Evolutionary conservation across 2,329 filamentous ascomycete genomes (phyloP), one percentile per base, ranked within the genome.

Genomic region (Verticillium albo-atrum): DNA sequence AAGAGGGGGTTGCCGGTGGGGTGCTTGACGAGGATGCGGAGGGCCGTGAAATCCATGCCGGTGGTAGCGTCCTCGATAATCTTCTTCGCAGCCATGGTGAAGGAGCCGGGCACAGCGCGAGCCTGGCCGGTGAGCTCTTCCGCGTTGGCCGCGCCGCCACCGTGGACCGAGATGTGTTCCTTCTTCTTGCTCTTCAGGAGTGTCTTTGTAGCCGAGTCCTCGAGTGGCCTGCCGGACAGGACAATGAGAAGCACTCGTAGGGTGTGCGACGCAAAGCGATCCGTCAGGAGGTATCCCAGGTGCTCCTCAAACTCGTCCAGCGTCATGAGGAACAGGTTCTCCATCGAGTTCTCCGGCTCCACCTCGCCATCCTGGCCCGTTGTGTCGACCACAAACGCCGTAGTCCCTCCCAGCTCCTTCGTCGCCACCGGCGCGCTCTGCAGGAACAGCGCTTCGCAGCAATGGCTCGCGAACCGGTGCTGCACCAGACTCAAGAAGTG

Each of bases 381-480:
- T 17, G 72, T 72, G 37, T 78, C 76, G 32, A 78, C 62, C n/a
- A 72, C 72, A 66, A 70, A 78, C 52, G 71, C 83, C 64, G 71
- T 81, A n/a, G n/a, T 27, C 2, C 20, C 27, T 20, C 62, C 62
- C 72, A 91, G 75, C 74, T 97, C 93, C 62, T 88, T 80, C 15
- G 89, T 89, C 37, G 97, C 90, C 12, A 89, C 77, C 1, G 90
- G 89, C 0, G 93, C 93, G 2, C 91, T 89, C 64, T 90, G 86
- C 55, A 93, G 80, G 73, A 99, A 98, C 32, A 99, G 82, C 27
- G 91, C 91, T 77, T 99, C 95, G 72, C 93, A 97, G 76, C 94
- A 98, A 78, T 99, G 95, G 62, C 93, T 96, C 5, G 95, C 95
- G 69, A 99, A 99, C 20, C 95, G 89, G 76, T 99, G 95, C 72